These are phyloP conservation scores for Penicillium concentricum DNA, from an alignment of 2,329 filamentous ascomycete species.

Conservation along the genomic window DNA sequence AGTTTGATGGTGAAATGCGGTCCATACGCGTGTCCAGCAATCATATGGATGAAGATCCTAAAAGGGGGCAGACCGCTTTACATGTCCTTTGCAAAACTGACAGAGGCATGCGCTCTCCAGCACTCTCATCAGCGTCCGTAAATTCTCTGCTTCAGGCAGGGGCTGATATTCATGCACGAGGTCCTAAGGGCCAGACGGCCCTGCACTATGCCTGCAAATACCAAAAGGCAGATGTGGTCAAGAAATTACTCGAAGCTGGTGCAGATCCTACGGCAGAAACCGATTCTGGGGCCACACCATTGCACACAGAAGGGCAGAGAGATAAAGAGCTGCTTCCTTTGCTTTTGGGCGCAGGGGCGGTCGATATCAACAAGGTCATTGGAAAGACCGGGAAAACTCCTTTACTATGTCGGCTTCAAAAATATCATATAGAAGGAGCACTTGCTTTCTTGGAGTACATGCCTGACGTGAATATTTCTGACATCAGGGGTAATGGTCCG, in stretches of 20 bases:
- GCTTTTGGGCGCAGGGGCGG: not conserved
- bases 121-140: no score
- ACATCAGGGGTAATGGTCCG: not conserved
- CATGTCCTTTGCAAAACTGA: slow-evolving; percentile 1
- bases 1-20: not conserved
- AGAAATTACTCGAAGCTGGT: slow-evolving; percentile 8
- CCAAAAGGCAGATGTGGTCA: not conserved
- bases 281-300: not conserved
- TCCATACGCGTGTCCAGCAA: not conserved
- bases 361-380: slow-evolving; percentile 1
- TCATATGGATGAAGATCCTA: not conserved
- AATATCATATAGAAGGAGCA: no score
- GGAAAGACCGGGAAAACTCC: not conserved
- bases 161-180: slow-evolving; percentile 2
- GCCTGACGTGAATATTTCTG: not conserved
- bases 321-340: not conserved
- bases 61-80: slow-evolving; percentile 6
- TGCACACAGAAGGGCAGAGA: not conserved
- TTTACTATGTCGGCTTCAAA: not conserved
- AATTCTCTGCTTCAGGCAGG: slow-evolving; percentile 5
- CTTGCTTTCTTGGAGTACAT: slow-evolving; percentile 1
- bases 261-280: not conserved
- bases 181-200: slow-evolving; percentile 2
- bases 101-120: no score
- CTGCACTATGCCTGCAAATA: slow-evolving; percentile 3